Evolutionary conservation across 2,329 filamentous ascomycete genomes (phyloP).

Genomic region (Talaromyces sp.): DNA sequence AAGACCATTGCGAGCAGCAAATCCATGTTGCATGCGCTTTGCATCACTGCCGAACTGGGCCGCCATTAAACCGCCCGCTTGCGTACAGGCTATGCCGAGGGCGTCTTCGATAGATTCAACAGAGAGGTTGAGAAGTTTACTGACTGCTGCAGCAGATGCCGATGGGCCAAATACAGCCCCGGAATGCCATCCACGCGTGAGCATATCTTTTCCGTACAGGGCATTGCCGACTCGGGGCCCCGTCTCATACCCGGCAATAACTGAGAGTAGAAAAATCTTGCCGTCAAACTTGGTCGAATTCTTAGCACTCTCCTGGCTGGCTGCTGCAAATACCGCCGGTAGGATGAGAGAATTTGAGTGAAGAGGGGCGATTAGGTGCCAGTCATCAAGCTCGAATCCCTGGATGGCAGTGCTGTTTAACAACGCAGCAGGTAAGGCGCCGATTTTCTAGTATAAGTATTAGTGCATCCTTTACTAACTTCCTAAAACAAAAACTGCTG

Average conservation of each 20-base stretch:
- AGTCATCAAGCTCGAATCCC: constrained; percentile 43
- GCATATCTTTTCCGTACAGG: constrained; percentile 34
- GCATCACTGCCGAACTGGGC: constrained; percentile 41
- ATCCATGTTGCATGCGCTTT: constrained; percentile 45
- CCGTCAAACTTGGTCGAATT: constrained; percentile 19
- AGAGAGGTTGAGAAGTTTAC: constrained; percentile 28
- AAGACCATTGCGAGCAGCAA: constrained; percentile 41
- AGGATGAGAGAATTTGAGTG: constrained; percentile 36
- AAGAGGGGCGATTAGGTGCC: constrained; percentile 36
- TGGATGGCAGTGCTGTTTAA: constrained; percentile 43
- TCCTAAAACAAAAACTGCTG: too few relatives aligned
- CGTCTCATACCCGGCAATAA: constrained; percentile 37
- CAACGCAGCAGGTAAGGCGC: constrained; percentile 35
- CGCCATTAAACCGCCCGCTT: constrained; percentile 37
- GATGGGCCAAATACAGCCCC: constrained; percentile 37
- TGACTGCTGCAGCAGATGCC: constrained; percentile 26
- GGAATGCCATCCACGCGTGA: constrained; percentile 35
- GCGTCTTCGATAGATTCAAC: constrained; percentile 26
- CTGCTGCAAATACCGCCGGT: constrained; percentile 37
- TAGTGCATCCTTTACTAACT: background rate
- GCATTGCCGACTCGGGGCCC: constrained; percentile 34
- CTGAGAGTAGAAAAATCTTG: constrained; percentile 28
- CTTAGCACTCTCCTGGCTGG: constrained; percentile 1
- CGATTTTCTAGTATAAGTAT: constrained; percentile 23
- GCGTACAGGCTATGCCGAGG: constrained; percentile 29